phyloP scores from a whole-genome alignment of 768 basidiomycete species.

The Clavulina sp. region DNA sequence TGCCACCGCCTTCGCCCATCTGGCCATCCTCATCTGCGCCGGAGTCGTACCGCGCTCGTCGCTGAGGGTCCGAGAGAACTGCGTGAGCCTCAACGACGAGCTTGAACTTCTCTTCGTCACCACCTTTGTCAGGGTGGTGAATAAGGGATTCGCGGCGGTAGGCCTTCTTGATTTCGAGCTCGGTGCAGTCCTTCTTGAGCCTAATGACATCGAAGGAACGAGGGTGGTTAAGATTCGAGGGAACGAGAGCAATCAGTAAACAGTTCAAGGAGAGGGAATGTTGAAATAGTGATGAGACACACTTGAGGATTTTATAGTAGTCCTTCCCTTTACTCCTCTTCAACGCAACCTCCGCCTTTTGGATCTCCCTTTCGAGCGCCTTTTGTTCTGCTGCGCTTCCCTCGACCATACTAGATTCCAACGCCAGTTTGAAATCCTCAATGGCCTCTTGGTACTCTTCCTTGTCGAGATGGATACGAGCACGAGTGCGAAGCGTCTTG shows the following conservation, averaged over 20 bases:
- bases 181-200: conserved; percentile 42
- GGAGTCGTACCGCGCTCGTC: conserved; percentile 37
- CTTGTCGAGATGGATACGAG: conserved; percentile 55
- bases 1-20: conserved; percentile 6
- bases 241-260: background rate
- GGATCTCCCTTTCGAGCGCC: conserved; percentile 32
- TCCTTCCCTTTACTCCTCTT: conserved; percentile 85
- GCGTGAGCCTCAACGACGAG: conserved; percentile 66
- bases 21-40: conserved; percentile 67
- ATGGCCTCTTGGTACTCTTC: conserved; percentile 59
- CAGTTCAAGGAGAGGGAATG: background rate
- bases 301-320: conserved; percentile 62
- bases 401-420: conserved; percentile 52
- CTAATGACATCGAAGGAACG: no score
- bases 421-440: conserved; percentile 62
- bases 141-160: conserved; percentile 66
- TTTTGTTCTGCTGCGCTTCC: conserved; percentile 32
- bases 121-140: conserved; percentile 53
- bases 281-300: background rate
- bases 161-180: conserved; percentile 73
- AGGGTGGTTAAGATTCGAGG: conserved; percentile 13
- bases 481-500: conserved; percentile 77
- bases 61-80: conserved; percentile 49
- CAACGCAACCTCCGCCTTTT: conserved; percentile 63
- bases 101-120: conserved; percentile 94